Evolutionary conservation across 768 basidiomycete genomes (phyloP), one percentile per base, ranked within the genome.

Genomic region (Panaeolus papilionaceus): DNA sequence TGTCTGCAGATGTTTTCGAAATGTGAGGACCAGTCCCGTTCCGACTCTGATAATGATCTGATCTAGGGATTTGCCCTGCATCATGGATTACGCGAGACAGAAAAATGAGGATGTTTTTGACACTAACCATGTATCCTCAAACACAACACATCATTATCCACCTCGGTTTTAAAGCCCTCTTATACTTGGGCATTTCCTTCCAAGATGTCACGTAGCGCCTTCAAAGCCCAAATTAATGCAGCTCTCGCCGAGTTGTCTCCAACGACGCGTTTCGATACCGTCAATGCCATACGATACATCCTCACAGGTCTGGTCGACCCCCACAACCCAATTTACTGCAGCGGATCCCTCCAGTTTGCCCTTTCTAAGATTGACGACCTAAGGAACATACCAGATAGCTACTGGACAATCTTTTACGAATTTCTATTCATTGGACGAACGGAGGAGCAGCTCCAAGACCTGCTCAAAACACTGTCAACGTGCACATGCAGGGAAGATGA

Each of bases 321-420:
- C 2, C 47, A 51, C 23, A 51, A 51, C 47, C 47, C 47, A 12
- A 51, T 20, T 9, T 51, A 51, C 20, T 51, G 47, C 20, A 51
- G 47, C 20, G 47, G 47, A 9, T 51, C 47, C 23, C 47, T 51
- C 20, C 47, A 51, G 6, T 51, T 51, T 51, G 47, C 47, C 6
- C 9, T 51, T 8, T 26, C 47, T 4, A 51, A 51, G 12, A 51
- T 47, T 1, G 47, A 51, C 20, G 20, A 51, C 26, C 9, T 26
- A 8, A 51, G 18, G 47, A 51, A 10, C 47, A 23, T 51, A n/a
- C 26, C 47, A 11, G 47, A 51, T 51, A 51, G 8, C 8, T 51
- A 26, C 44, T 64, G 63, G 63, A n/a, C 33, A 33, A 28, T 37
- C 33, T 47, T 64, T n/a, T 64, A 64, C 40, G 38, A 20, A 20